Evolutionary conservation across 495 filamentous ascomycete genomes (phyloP), one percentile per base, ranked within the genome.

Genomic region (Lophiotrema nucula): DNA sequence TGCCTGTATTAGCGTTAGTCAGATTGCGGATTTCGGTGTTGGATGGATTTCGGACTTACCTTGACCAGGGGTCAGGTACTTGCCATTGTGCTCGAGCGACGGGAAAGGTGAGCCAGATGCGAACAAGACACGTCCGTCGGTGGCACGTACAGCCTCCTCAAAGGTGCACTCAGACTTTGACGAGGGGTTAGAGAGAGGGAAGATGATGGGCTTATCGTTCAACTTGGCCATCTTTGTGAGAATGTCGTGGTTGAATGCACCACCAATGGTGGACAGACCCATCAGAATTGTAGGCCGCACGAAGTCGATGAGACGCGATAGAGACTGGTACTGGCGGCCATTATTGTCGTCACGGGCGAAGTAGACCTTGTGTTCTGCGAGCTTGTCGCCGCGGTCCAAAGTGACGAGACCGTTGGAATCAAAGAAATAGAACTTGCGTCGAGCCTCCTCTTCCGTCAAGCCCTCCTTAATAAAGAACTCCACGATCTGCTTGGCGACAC

Each of bases 281-380:
- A 98, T 88, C 18, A 98, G 83, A 61, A 92, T 95, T 21, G 90
- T 95, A 5, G 93, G 93, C 76, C 90, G 85, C 62, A 97, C 91
- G 67, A 92, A 86, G 68, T 96, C 90, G 51, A 97, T 87, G 43
- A 97, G 88, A 64, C 95, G 88, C 64, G 91, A 88, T 1, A 98
- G 83, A n/a, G 82, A 87, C 74, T 85, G 85, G 82, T 86, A 88
- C 74, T 98, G 93, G 67, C 87, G 79, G 67, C 91, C 91, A n/a
- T 84, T 76, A 78, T 98, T 97, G 73, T 97, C 92, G 44, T 80
- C 77, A 44, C 93, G 90, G 39, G 91, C 88, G 67, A 98, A 98
- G 83, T 95, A 96, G 72, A 95, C 82, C 77, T 98, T 98, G 84
- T 98, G 93, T 62, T 96, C 89, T 45, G 92, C 90, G 26, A 98